Evolutionary conservation across 2,329 filamentous ascomycete species (phyloP), one percentile per base, ranked within the genome.

Genomic region (Alternaria rosae): DNA sequence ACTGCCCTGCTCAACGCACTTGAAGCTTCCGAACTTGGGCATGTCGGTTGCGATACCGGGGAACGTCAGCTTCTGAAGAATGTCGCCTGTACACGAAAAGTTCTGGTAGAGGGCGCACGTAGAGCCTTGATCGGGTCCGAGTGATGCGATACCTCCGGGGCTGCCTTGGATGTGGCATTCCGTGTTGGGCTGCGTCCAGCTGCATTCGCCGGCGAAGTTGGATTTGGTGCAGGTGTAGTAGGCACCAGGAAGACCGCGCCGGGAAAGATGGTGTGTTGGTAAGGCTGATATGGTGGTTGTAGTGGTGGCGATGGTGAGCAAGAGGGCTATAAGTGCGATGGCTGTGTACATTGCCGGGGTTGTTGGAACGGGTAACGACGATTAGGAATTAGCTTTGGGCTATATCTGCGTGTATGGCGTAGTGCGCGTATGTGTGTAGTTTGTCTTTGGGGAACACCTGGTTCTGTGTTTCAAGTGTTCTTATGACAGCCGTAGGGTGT

Each of bases 221-320:
- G 61, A 43, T 11, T 48, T 60, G 7, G 69, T 69, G 65, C 76
- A 78, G 12, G 72, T 71, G 65, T 78, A 78, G 20, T 77, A 73
- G 21, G 74, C 76, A 23, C 76, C 76, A 17, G 76, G 73, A 21
- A 78, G 75, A n/a, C 74, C 75, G 35, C 75, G 75, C 10, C 67
- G 68, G 17, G 69, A 64, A 17, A 75, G 57, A 15, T 28, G 64
- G 12, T 42, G 54, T 57, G 41, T 52, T 21, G 58, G 53, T 30
- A 45, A 61, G 41, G 25, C 35, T 26, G 48, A 58, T 54, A 23
- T 35, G n/a, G 60, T 67, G 15, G 52, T 61, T 13, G 66, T 67
- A 15, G 67, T 42, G 26, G 38, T 51, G 26, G 38, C 48, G 28
- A 64, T n/a, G 23, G 61, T 59, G 38, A 68, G 50, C 17, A 60